Base-by-base conservation (phyloP, 1,284 basidiomycete genomes). In the Trametes polyzona region DNA sequence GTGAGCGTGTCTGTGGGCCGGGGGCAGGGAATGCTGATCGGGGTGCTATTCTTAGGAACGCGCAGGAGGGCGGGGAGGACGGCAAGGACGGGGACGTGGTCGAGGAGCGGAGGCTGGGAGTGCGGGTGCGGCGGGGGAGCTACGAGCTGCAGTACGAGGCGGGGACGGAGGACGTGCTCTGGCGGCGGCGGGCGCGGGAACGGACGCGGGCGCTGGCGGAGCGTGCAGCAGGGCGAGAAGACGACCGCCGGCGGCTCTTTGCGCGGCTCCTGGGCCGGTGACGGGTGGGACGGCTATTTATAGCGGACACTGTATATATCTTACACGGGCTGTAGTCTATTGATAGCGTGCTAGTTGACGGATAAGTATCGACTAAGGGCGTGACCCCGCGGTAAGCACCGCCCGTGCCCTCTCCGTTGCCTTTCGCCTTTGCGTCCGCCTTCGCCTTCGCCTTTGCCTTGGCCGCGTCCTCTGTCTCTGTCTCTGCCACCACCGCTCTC, bases 61-160 rank as follows among this genome's bases (percentile, higher is more conserved):
- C 77, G 64, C 67, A 65, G 55, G 67, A 67, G 54, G 58, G 71
- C 7, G 55, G 61, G 42, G 70, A 72, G 30, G 69, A 73, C 30
- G 66, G 69, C 26, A 70, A 68, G 43, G 74, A 71, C 33, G 55
- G 59, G 26, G 64, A 49, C 19, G 65, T 65, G 66, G 61, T 62
- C 61, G 62, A 67, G 46, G 54, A 64, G 50, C 59, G 67, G 17
- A 69, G 67, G 26, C 71, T 90, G 73, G 80, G 78, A 55, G 80
- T 93, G 60, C 83, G 86, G 60, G 81, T 95, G 44, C 80, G 81
- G 49, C 64, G 82, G 54, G 81, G 84, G 47, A 83, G 80, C 59
- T 93, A 93, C 79, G 87, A 86, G 71, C 72, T 94, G 58, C 78
- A 90, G 74, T 93, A 90, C 69, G 89, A 87, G 64, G 78, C 76